Evolutionary conservation across 768 basidiomycete species (phyloP).

Genomic region (Saitozyma podzolica): DNA sequence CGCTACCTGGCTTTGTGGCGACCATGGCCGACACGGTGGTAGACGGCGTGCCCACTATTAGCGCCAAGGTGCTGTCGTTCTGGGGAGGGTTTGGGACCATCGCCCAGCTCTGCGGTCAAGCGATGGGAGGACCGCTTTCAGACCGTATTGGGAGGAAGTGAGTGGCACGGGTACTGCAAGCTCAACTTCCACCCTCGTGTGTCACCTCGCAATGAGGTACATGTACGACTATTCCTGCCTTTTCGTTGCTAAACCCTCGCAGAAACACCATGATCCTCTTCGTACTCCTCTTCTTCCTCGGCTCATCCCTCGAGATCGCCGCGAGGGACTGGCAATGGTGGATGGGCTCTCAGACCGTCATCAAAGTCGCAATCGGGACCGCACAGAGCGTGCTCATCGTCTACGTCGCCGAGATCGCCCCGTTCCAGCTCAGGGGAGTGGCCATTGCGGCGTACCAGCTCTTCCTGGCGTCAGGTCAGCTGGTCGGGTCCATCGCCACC

Average conservation of each 20-base stretch:
- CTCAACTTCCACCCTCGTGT: no score
- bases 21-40: slow-evolving; percentile 7
- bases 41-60: neutral
- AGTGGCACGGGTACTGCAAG: neutral
- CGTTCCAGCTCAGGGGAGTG: slow-evolving; percentile 1
- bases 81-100: neutral
- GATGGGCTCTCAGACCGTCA: neutral
- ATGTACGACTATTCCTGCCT: no score
- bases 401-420: neutral
- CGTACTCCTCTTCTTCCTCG: neutral
- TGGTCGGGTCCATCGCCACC: no score
- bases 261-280: slow-evolving; percentile 2
- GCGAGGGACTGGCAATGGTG: slow-evolving; percentile 1
- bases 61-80: slow-evolving; percentile 1
- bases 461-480: no score
- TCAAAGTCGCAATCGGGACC: neutral
- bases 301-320: neutral
- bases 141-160: slow-evolving; percentile 4
- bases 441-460: neutral
- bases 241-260: neutral
- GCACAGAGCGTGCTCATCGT: neutral
- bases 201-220: no score
- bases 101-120: neutral
- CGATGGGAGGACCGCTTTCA: neutral
- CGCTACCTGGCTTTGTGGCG: slow-evolving; percentile 1